These are phyloP conservation scores for Hericium erinaceus DNA, from an alignment of 768 basidiomycete genomes.

Conservation along the genomic window DNA sequence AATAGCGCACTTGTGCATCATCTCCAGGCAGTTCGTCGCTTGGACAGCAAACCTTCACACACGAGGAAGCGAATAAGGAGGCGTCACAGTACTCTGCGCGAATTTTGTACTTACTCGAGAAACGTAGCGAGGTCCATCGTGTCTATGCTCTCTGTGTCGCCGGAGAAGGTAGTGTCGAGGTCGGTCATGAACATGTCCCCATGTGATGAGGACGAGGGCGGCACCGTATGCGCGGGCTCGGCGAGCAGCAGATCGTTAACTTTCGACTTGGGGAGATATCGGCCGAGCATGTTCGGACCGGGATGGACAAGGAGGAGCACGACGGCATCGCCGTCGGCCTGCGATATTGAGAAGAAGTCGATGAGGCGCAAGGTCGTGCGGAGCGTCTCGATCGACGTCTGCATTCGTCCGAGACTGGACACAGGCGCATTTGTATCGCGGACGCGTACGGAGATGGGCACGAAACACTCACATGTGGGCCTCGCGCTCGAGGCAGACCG, in stretches of 20 bases:
- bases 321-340: conserved; percentile 54
- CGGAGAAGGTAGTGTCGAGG: conserved; percentile 33
- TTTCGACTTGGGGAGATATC: conserved; percentile 59
- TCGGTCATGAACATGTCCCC: conserved; percentile 44
- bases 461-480: conserved; percentile 46
- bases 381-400: conserved; percentile 38
- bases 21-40: conserved; percentile 62
- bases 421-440: no score
- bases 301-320: conserved; percentile 67
- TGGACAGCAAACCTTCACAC: conserved; percentile 58
- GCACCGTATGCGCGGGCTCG: conserved; percentile 31
- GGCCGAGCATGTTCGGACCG: conserved; percentile 57
- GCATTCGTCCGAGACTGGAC: conserved; percentile 41
- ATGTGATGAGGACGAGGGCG: conserved; percentile 29
- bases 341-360: conserved; percentile 60
- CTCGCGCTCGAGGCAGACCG: conserved; percentile 64
- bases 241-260: conserved; percentile 60
- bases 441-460: neutral
- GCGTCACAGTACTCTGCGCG: conserved; percentile 3
- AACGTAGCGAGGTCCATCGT: conserved; percentile 74
- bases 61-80: conserved; percentile 1
- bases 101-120: conserved; percentile 42
- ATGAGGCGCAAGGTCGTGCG: conserved; percentile 48
- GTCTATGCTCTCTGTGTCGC: conserved; percentile 51
- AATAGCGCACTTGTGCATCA: conserved; percentile 44